Evolutionary conservation across 768 basidiomycete species (phyloP), one percentile per base, ranked within the genome.

Genomic region (Russula earlei): DNA sequence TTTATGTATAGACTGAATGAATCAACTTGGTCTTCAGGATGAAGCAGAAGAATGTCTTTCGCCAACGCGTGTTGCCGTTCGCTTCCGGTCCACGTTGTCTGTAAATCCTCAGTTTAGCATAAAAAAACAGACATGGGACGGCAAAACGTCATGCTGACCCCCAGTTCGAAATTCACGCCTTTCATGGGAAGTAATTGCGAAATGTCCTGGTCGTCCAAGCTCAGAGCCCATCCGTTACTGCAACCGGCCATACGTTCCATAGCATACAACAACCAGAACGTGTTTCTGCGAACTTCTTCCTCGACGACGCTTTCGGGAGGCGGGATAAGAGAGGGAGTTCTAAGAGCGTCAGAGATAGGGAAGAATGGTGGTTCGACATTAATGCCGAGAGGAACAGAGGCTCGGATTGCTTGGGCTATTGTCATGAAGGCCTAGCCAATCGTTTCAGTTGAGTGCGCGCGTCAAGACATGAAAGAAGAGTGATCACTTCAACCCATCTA

Each of bases 1-100:
- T 90, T 88, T 66, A 87, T 74, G 60, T 84, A 87, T 15, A 89
- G 64, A 9, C 78, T 77, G 64, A 88, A 87, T 0, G 86, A 80
- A 66, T 88, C 87, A 0, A 80, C 79, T 60, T 82, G 78, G 14
- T 76, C 72, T 34, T 78, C 77, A 17, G 80, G 79, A 65, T 89
- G 84, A 3, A 69, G 64, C 3, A 81, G 71, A n/a, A 87, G 73
- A 22, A 87, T 68, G 60, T 85, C 76, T 54, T 70, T 74, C 7
- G 76, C 76, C 55, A 83, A 80, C 0, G 84, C 81, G 79, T 84
- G 83, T 66, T 88, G 85, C 10, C 86, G 76, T 31, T 81, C 43
- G 73, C 70, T 40, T 74, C 75, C 24, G 67, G 68, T 9, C 80
- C 76, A 49, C 6, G 78, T 68, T n/a, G 69, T 70, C 78, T 82